Evolutionary conservation across 495 filamentous ascomycete genomes (phyloP).

Genomic region (Chaetomium tenue): DNA sequence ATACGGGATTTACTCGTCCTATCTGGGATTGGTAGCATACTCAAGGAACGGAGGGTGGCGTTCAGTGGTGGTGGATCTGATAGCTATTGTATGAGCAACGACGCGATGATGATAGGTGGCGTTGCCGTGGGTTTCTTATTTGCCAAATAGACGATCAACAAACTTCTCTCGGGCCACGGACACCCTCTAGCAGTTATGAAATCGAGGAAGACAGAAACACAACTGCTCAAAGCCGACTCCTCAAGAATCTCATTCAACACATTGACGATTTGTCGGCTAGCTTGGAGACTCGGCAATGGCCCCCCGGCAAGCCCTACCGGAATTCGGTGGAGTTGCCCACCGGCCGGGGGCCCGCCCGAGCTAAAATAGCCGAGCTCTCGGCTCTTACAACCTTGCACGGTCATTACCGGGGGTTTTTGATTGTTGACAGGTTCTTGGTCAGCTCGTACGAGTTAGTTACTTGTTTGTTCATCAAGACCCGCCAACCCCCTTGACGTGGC

Average conservation of each 20-base stretch:
- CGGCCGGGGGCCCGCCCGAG: neutral
- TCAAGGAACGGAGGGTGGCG: neutral
- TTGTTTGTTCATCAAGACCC: neutral
- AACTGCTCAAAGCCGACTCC: no score
- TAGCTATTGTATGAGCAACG: slow-evolving; percentile 1
- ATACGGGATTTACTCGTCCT: neutral
- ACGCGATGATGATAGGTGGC: no score
- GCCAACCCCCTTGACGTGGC: neutral
- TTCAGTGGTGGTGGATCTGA: neutral
- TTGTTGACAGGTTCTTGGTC: neutral
- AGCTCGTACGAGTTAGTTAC: neutral
- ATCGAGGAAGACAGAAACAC: no score
- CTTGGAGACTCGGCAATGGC: neutral
- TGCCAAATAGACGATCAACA: no score
- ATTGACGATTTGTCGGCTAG: no score
- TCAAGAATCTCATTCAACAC: no score
- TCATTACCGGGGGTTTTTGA: neutral
- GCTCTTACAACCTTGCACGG: neutral
- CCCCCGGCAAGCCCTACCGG: slow-evolving; percentile 3
- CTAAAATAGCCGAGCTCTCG: neutral
- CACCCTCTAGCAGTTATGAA: no score
- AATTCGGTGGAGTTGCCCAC: neutral
- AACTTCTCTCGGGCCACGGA: no score
- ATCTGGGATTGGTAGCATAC: neutral
- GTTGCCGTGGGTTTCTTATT: no score